A percentile compares a stretch with the other conserved stretches of the same genome.
Evolutionary conservation across 2,329 filamentous ascomycete species (phyloP).

Genomic region (Ceratocystis ficicola): DNA sequence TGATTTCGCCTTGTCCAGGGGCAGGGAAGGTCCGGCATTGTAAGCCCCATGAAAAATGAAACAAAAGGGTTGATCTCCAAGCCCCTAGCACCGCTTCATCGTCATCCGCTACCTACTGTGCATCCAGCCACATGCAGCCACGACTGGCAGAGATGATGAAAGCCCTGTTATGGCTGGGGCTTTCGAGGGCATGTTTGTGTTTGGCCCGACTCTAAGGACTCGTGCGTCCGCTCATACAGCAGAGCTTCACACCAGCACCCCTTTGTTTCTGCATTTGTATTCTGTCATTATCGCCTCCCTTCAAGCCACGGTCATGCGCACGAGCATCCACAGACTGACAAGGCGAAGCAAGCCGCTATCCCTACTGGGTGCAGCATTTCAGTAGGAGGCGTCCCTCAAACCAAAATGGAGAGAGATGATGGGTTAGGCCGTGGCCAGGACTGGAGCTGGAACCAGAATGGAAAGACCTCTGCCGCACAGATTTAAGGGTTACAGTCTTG

Average conservation of each 20-base stretch:
- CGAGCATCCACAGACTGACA: neutral
- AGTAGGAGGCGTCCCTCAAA: neutral
- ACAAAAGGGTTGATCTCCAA: constrained; percentile 1
- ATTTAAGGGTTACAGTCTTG: too few relatives aligned
- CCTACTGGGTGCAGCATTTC: too few relatives aligned
- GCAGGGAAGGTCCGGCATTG: constrained; percentile 1
- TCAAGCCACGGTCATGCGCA: neutral
- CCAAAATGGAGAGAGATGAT: too few relatives aligned
- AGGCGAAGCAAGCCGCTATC: neutral
- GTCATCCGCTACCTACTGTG: too few relatives aligned
- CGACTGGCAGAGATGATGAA: too few relatives aligned
- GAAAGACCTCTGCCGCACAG: too few relatives aligned
- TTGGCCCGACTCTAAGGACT: neutral
- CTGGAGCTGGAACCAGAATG: too few relatives aligned
- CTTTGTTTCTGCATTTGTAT: neutral
- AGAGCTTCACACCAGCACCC: neutral
- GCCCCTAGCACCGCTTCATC: neutral
- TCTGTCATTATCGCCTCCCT: neutral
- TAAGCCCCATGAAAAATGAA: neutral
- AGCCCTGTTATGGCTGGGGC: too few relatives aligned
- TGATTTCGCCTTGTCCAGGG: neutral
- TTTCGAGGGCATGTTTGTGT: too few relatives aligned
- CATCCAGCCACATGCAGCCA: too few relatives aligned
- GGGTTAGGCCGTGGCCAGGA: too few relatives aligned
- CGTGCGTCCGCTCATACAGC: neutral